A percentile compares a stretch with the other conserved stretches of the same genome.
Evolutionary conservation across 129 eudicot species (phyloP).

Genomic region (Centella asiatica): DNA sequence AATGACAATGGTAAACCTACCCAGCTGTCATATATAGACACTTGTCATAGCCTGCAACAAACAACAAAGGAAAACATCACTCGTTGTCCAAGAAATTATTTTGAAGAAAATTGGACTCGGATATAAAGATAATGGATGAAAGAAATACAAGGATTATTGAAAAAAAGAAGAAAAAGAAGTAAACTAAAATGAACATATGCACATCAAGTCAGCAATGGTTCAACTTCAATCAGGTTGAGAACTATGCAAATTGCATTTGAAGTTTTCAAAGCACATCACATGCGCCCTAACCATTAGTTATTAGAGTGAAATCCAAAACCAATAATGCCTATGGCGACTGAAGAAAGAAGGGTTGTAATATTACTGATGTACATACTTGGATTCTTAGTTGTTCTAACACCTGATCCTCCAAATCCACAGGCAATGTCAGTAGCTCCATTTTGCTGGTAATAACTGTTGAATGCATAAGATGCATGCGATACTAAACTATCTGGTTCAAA

Average conservation of each 20-base stretch:
- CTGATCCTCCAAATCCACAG: slow-evolving; percentile 74
- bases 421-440: slow-evolving; percentile 92
- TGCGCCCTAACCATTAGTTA: too few relatives aligned
- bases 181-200: too few relatives aligned
- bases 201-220: neutral
- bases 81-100: too few relatives aligned
- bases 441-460: slow-evolving; percentile 89
- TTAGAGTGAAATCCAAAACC: neutral
- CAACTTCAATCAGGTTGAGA: neutral
- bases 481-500: slow-evolving; percentile 73
- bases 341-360: neutral
- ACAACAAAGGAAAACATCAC: slow-evolving; percentile 7
- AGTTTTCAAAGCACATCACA: too few relatives aligned
- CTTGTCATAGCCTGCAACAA: slow-evolving; percentile 79
- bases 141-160: too few relatives aligned
- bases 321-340: neutral
- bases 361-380: slow-evolving; percentile 52
- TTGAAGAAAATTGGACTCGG: too few relatives aligned
- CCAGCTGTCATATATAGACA: slow-evolving; percentile 72
- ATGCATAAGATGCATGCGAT: slow-evolving; percentile 86
- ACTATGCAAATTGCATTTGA: too few relatives aligned
- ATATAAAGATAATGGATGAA: too few relatives aligned
- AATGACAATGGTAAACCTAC: slow-evolving; percentile 39
- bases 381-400: slow-evolving; percentile 65
- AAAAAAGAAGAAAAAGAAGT: too few relatives aligned